These are phyloP conservation scores for Trichoderma citrinoviride DNA, from an alignment of 2,329 filamentous ascomycete species.

Conservation along the genomic window DNA sequence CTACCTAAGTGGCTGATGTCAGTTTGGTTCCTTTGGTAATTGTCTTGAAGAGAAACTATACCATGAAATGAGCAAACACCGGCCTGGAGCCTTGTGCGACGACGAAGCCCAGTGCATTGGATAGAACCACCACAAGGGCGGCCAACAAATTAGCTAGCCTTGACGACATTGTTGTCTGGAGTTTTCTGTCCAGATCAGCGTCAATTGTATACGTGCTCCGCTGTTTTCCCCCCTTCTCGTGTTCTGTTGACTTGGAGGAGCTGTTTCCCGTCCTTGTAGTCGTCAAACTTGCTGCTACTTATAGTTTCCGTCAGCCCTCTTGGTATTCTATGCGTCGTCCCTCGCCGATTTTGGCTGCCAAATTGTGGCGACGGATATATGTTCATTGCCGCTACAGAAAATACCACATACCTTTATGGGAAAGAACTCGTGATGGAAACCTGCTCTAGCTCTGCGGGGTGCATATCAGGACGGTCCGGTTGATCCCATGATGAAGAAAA, in stretches of 20 bases:
- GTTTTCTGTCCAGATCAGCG: not conserved
- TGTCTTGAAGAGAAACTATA: not conserved
- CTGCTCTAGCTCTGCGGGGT: constrained; percentile 7
- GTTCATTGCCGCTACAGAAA: not conserved
- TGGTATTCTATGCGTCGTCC: not conserved
- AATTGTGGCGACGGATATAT: not conserved
- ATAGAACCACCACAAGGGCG: not conserved
- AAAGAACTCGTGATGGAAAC: not conserved
- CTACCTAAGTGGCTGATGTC: constrained; percentile 17
- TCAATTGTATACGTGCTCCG: not conserved
- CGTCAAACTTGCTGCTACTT: not conserved
- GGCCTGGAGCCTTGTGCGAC: constrained; percentile 7
- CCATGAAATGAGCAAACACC: constrained; percentile 23
- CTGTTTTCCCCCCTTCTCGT: too few species aligned
- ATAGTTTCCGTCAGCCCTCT: not conserved
- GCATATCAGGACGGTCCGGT: not conserved
- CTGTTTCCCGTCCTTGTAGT: not conserved
- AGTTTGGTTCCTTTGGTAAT: not conserved
- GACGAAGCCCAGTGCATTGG: not conserved
- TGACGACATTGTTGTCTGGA: not conserved
- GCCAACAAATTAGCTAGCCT: not conserved
- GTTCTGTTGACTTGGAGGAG: too few species aligned
- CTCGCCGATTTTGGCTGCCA: not conserved
- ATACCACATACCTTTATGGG: constrained; percentile 16
- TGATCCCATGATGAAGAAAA: not conserved